Conservation (phyloP, 1,139 yeast species). For the Taphrina betulina region DNA sequence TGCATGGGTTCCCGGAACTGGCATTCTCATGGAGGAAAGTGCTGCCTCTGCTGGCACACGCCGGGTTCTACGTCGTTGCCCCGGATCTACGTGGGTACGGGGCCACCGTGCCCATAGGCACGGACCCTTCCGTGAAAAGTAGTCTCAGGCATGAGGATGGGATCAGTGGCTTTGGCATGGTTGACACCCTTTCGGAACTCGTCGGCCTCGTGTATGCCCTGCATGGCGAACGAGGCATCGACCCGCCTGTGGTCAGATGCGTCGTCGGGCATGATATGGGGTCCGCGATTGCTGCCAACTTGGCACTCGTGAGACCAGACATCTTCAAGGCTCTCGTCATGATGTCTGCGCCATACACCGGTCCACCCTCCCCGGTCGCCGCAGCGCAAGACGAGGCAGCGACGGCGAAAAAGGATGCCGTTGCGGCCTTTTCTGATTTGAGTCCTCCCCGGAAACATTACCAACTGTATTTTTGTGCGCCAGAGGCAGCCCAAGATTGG, state of each 20-base stretch:
- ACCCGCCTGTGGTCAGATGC: neutral
- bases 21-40: slow-evolving; percentile 28
- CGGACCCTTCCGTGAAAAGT: neutral
- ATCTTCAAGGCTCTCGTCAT: slow-evolving; percentile 6
- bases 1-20: slow-evolving; percentile 28
- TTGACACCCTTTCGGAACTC: neutral
- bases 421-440: neutral
- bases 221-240: neutral
- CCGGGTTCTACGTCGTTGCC: slow-evolving; percentile 23
- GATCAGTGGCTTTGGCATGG: slow-evolving; percentile 9
- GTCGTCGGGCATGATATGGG: slow-evolving; percentile 31
- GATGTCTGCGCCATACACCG: slow-evolving; percentile 26
- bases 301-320: slow-evolving; percentile 24
- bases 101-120: neutral
- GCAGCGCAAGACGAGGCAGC: neutral
- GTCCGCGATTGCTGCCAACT: slow-evolving; percentile 6
- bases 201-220: slow-evolving; percentile 2
- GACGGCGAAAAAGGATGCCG: neutral
- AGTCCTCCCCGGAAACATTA: slow-evolving; percentile 19
- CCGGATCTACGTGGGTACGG: slow-evolving; percentile 28
- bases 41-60: slow-evolving; percentile 13
- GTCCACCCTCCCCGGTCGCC: slow-evolving; percentile 9
- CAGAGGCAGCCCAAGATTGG: slow-evolving; percentile 6
- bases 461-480: slow-evolving; percentile 17
- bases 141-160: slow-evolving; percentile 6